These are phyloP conservation scores for Penicillium fuscoglaucum DNA, from an alignment of 2,329 filamentous ascomycete genomes.

Conservation along the genomic window DNA sequence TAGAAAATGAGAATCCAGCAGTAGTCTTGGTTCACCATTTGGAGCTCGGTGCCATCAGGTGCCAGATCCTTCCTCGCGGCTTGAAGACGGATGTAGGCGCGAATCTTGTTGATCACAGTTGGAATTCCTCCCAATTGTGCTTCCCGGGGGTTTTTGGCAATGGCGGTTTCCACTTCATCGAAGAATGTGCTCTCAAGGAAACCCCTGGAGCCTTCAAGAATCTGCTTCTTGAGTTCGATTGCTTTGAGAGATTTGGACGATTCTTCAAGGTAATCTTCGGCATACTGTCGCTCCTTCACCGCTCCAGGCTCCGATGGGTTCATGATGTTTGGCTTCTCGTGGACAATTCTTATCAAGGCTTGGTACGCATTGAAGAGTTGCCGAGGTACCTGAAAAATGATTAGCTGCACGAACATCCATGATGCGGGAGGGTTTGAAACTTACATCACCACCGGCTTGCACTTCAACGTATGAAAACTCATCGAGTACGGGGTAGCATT, in stretches of 20 bases:
- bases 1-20: conserved; percentile 96
- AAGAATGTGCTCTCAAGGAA: conserved; percentile 83
- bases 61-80: conserved; percentile 79
- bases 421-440: conserved; percentile 20
- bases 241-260: conserved; percentile 63
- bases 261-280: conserved; percentile 74
- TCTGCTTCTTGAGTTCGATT: conserved; percentile 71
- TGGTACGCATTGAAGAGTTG: conserved; percentile 81
- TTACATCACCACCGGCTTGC: conserved; percentile 64
- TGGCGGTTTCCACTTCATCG: conserved; percentile 70
- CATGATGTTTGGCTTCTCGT: conserved; percentile 65
- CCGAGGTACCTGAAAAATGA: conserved; percentile 58
- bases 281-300: conserved; percentile 74
- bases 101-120: conserved; percentile 84
- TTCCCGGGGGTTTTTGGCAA: conserved; percentile 81
- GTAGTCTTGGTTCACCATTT: conserved; percentile 77
- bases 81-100: conserved; percentile 84
- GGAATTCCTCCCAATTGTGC: conserved; percentile 88
- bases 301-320: conserved; percentile 62
- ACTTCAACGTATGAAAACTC: conserved; percentile 74
- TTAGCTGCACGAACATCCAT: conserved; percentile 16
- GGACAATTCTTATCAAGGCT: conserved; percentile 75
- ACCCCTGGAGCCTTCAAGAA: conserved; percentile 74
- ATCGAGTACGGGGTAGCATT: conserved; percentile 70
- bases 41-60: conserved; percentile 75